A percentile compares a stretch with the other conserved stretches of the same genome.
Conservation (phyloP, 1,284 basidiomycete genomes). For the Xerocomus minutiporus region DNA sequence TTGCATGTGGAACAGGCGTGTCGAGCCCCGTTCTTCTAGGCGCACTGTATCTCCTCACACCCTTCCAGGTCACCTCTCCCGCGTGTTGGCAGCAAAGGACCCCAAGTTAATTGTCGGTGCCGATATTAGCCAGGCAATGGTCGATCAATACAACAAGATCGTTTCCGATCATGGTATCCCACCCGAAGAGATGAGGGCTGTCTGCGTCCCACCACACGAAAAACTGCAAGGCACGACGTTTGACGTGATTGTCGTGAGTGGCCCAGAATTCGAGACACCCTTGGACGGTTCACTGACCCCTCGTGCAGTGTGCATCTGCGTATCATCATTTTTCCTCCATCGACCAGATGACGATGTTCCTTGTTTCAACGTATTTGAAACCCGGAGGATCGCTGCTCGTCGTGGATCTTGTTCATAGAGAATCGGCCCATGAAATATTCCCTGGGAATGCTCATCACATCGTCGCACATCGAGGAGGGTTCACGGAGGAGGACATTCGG, state of each 20-base stretch:
- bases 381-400: constrained; percentile 60
- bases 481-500: constrained; percentile 45
- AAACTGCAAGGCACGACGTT: constrained; percentile 50
- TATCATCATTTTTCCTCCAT: constrained; percentile 66
- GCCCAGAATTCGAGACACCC: not conserved
- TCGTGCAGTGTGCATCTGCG: constrained; percentile 55
- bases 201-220: constrained; percentile 42
- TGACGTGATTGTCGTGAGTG: constrained; percentile 56
- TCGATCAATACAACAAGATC: constrained; percentile 59
- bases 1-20: constrained; percentile 65
- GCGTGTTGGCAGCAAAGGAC: constrained; percentile 46
- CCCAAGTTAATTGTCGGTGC: constrained; percentile 60
- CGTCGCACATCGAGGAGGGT: constrained; percentile 52
- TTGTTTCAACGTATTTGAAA: constrained; percentile 50
- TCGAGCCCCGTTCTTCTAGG: not conserved
- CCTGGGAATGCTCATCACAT: constrained; percentile 35
- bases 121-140: constrained; percentile 63
- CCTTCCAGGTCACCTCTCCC: constrained; percentile 52
- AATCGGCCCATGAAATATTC: constrained; percentile 22
- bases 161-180: constrained; percentile 54
- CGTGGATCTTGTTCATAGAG: constrained; percentile 43
- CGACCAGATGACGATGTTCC: constrained; percentile 44
- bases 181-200: constrained; percentile 55
- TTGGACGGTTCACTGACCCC: constrained; percentile 4
- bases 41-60: not conserved